Evolutionary conservation across 1,139 yeast genomes (phyloP).

Genomic region (Sugiyamaella japonica): DNA sequence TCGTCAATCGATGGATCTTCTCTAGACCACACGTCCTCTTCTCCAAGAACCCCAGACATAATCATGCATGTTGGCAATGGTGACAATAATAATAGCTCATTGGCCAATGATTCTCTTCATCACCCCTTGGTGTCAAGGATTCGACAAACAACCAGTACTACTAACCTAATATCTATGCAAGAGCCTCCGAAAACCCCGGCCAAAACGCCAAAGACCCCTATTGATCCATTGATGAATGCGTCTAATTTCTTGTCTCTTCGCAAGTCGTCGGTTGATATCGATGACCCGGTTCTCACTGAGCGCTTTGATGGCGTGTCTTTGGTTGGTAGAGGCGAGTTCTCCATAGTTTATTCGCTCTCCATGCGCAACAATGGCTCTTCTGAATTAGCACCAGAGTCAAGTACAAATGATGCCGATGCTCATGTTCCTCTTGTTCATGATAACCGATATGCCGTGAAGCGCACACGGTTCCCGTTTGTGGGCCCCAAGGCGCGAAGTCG

Average conservation of each 20-base stretch:
- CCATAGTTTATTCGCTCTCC: constrained; percentile 62
- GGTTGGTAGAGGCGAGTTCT: constrained; percentile 85
- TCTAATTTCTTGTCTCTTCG: constrained; percentile 9
- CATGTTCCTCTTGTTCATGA: constrained; percentile 16
- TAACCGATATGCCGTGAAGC: constrained; percentile 71
- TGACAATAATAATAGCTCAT: not conserved
- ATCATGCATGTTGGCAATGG: constrained; percentile 17
- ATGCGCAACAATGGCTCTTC: constrained; percentile 1
- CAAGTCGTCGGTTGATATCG: constrained; percentile 18
- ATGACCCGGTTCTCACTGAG: constrained; percentile 31
- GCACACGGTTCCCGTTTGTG: constrained; percentile 60
- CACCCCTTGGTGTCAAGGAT: constrained; percentile 15
- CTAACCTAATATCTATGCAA: constrained; percentile 11
- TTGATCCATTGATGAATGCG: constrained; percentile 22
- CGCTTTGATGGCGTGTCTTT: constrained; percentile 72
- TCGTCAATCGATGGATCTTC: constrained; percentile 33
- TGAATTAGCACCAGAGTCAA: constrained; percentile 37
- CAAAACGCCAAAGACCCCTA: constrained; percentile 32
- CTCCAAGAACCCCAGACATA: constrained; percentile 33
- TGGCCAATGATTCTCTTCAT: not conserved
- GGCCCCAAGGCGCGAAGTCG: constrained; percentile 55
- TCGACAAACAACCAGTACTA: constrained; percentile 14
- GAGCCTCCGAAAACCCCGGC: constrained; percentile 25
- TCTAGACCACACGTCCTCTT: constrained; percentile 25
- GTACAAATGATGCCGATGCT: constrained; percentile 7